Percentiles rank a stretch among this genome's conserved stretches.
Evolutionary conservation across 352 stramenopile species (phyloP).

Genomic region (Plasmopara muralis): DNA sequence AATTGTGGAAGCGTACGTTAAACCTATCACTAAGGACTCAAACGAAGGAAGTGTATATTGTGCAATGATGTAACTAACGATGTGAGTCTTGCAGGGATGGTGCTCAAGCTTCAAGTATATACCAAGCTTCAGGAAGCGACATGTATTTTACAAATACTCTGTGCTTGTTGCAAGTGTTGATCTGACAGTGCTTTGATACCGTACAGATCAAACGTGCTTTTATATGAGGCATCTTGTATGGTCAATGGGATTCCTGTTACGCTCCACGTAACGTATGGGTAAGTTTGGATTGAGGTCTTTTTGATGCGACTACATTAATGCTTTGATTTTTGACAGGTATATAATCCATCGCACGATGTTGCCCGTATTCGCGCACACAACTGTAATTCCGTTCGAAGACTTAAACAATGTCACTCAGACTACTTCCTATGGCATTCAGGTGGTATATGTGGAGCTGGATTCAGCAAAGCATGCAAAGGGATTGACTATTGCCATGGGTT

Average conservation of each 20-base stretch:
- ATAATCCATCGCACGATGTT: constrained; percentile 75
- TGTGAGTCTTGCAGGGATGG: constrained; percentile 25
- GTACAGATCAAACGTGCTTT: constrained; percentile 55
- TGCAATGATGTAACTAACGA: no score
- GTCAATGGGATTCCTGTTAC: constrained; percentile 63
- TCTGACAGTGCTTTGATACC: not conserved
- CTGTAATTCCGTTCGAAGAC: constrained; percentile 52
- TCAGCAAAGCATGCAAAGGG: constrained; percentile 35
- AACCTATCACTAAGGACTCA: no score
- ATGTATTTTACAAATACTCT: constrained; percentile 14
- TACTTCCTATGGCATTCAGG: constrained; percentile 59
- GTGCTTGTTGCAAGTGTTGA: no score
- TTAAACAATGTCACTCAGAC: constrained; percentile 46
- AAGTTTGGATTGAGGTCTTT: constrained; percentile 1
- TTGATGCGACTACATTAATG: not conserved
- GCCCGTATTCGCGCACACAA: constrained; percentile 63
- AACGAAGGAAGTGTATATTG: no score
- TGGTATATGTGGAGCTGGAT: constrained; percentile 46
- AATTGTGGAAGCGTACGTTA: constrained; percentile 62
- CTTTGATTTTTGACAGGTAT: constrained; percentile 20
- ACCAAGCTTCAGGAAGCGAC: constrained; percentile 22
- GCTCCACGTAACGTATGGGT: constrained; percentile 75
- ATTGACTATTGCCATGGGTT: constrained; percentile 64
- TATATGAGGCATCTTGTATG: constrained; percentile 76
- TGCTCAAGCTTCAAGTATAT: constrained; percentile 42